phyloP scores from a whole-genome alignment of 2,329 filamentous ascomycete species.

The Nigrospora oryzae region DNA sequence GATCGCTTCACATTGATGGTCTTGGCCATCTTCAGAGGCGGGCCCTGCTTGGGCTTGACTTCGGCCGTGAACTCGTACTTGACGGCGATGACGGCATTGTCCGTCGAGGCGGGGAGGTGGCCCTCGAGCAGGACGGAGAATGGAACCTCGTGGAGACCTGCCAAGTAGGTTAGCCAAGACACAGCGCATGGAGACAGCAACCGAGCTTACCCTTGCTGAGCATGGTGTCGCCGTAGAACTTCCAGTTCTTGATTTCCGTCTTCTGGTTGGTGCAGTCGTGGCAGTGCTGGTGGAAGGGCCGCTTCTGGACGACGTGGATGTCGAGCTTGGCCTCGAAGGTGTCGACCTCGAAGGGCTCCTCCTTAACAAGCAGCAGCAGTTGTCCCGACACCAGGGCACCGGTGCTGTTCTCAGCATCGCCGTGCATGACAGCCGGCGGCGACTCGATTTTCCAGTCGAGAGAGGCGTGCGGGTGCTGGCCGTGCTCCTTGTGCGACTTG shows the following conservation, averaged over 20 bases:
- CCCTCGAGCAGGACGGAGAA: conserved; percentile 84
- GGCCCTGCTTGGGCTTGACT: conserved; percentile 51
- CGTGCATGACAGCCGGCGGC: conserved; percentile 78
- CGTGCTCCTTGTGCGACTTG: conserved; percentile 28
- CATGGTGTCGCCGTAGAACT: conserved; percentile 53
- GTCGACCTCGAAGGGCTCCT: conserved; percentile 58
- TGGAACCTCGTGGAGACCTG: conserved; percentile 68
- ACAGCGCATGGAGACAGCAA: not conserved
- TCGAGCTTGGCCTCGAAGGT: conserved; percentile 65
- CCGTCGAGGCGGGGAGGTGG: conserved; percentile 74
- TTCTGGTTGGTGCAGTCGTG: conserved; percentile 62
- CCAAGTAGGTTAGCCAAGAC: conserved; percentile 17
- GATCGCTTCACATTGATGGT: conserved; percentile 71
- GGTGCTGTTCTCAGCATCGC: conserved; percentile 63
- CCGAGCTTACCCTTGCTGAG: conserved; percentile 37
- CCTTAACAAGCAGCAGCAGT: conserved; percentile 64
- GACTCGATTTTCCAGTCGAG: conserved; percentile 66
- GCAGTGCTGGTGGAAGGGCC: conserved; percentile 74
- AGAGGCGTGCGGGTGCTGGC: conserved; percentile 28
- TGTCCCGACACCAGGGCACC: conserved; percentile 82
- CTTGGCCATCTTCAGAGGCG: conserved; percentile 52
- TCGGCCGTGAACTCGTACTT: conserved; percentile 71
- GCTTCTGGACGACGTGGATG: conserved; percentile 67
- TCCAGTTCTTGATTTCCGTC: conserved; percentile 72
- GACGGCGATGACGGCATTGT: conserved; percentile 63